Base-by-base conservation (phyloP, 352 stramenopile species). In the Nothophytophthora sp. region DNA sequence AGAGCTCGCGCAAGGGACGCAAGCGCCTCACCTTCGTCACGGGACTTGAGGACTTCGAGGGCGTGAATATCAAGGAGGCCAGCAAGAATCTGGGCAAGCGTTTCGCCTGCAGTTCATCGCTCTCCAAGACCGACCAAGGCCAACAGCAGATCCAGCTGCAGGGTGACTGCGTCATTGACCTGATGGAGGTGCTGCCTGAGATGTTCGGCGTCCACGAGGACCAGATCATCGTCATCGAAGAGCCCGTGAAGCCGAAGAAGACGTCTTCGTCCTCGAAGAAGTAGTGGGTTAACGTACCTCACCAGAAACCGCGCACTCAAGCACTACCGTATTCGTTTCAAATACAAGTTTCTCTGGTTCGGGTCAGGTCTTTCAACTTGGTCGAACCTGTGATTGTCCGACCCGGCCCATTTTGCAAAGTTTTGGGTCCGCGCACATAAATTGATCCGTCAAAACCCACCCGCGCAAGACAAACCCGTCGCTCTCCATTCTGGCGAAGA, bases 11-110 rank as follows among this genome's bases (percentile, higher is more conserved):
- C 45, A 92, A 92, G 58, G 77, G 77, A 19, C 72, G 75, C 47
- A 94, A 94, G 60, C 80, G 78, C 38, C 63, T 94, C 51, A 92
- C 84, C 0, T 89, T 92, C 50, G 78, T 94, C 50, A 87, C 79
- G 19, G 84, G 84, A 0, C 75, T 94, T 19, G 84, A 94, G 36
- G 81, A 90, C 37, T 89, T 91, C 50, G 75, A 85, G 39, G 76
- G 70, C 11, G 70, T 90, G 48, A 89, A 91, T 61, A 88, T 92
- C 53, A 94, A 94, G 73, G 84, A 94, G 28, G 75, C 76, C 19
- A 68, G 72, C 41, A 92, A 94, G 66, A 85, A 55, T 38, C 67
- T 94, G 23, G 84, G 84, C 61, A 90, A 91, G 68, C 74, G 76
- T 25, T 94, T 94, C 55, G 81, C 84, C 20, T 92, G 84, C 63